phyloP scores from a whole-genome alignment of 2,329 filamentous ascomycete species.

The Fusarium nygamai region DNA sequence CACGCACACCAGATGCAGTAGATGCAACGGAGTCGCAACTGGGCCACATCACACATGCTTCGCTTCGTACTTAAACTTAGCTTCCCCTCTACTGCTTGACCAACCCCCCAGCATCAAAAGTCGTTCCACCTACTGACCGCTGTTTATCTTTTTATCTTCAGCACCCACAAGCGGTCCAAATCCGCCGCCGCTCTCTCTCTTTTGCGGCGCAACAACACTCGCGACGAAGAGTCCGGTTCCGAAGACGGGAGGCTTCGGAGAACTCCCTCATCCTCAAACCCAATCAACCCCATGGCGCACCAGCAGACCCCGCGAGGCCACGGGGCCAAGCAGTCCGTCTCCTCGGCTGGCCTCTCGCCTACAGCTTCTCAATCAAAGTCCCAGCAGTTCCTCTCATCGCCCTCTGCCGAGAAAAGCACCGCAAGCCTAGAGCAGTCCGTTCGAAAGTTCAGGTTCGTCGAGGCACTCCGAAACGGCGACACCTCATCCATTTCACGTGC shows the following conservation, averaged over 20 bases:
- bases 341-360: slow-evolving; percentile 54
- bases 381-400: slow-evolving; percentile 42
- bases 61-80: slow-evolving; percentile 30
- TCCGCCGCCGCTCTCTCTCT: slow-evolving; percentile 63
- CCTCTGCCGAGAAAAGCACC: slow-evolving; percentile 53
- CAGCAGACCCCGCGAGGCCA: slow-evolving; percentile 54
- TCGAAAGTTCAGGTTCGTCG: slow-evolving; percentile 92
- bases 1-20: slow-evolving; percentile 18
- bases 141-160: slow-evolving; percentile 39
- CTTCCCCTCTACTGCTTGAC: slow-evolving; percentile 23
- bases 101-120: slow-evolving; percentile 33
- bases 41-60: slow-evolving; percentile 35
- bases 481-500: slow-evolving; percentile 89
- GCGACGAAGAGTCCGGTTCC: slow-evolving; percentile 63
- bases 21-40: slow-evolving; percentile 16
- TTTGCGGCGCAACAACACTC: slow-evolving; percentile 62
- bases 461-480: slow-evolving; percentile 89
- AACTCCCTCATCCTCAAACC: slow-evolving; percentile 45
- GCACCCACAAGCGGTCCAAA: slow-evolving; percentile 63
- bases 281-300: slow-evolving; percentile 50
- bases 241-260: slow-evolving; percentile 59
- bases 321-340: slow-evolving; percentile 58
- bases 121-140: slow-evolving; percentile 45
- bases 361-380: slow-evolving; percentile 48
- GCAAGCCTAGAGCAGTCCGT: slow-evolving; percentile 89